Conservation (phyloP, 768 basidiomycete genomes). For the button mushroom (Agaricus bisporus) region DNA sequence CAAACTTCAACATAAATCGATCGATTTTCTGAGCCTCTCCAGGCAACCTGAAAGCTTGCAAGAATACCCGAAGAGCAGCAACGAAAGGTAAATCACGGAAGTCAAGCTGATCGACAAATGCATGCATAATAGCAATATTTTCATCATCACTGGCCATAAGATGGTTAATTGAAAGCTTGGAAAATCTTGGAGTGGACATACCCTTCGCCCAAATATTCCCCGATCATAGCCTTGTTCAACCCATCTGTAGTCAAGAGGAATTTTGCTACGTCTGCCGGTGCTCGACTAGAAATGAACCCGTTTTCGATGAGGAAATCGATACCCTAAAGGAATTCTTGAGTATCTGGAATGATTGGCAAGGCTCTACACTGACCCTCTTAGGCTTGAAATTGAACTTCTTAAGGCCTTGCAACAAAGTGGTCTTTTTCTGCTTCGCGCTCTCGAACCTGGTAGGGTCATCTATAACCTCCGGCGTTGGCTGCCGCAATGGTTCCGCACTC, state of each 20-base stretch:
- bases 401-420: conserved; percentile 88
- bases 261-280: conserved; percentile 72
- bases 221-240: conserved; percentile 91
- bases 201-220: conserved; percentile 98
- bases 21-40: conserved; percentile 99
- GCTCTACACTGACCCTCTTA: conserved; percentile 62
- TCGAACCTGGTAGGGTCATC: conserved; percentile 94
- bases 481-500: conserved; percentile 53
- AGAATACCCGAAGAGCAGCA: conserved; percentile 82
- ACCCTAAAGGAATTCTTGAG: conserved; percentile 45
- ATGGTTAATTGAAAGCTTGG: background rate
- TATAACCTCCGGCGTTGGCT: conserved; percentile 69
- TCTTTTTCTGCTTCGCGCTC: conserved; percentile 95
- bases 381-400: conserved; percentile 99
- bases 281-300: conserved; percentile 73
- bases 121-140: conserved; percentile 94
- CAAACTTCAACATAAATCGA: conserved; percentile 98
- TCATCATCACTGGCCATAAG: conserved; percentile 62
- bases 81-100: conserved; percentile 79
- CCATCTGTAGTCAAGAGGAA: conserved; percentile 91
- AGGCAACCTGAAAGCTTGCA: conserved; percentile 95
- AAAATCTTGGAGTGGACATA: conserved; percentile 30
- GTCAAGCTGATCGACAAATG: conserved; percentile 90
- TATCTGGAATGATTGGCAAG: background rate
- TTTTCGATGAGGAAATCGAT: conserved; percentile 82